These are phyloP conservation scores for Draba incana DNA, from an alignment of 345 rosid species.

Conservation along the genomic window DNA sequence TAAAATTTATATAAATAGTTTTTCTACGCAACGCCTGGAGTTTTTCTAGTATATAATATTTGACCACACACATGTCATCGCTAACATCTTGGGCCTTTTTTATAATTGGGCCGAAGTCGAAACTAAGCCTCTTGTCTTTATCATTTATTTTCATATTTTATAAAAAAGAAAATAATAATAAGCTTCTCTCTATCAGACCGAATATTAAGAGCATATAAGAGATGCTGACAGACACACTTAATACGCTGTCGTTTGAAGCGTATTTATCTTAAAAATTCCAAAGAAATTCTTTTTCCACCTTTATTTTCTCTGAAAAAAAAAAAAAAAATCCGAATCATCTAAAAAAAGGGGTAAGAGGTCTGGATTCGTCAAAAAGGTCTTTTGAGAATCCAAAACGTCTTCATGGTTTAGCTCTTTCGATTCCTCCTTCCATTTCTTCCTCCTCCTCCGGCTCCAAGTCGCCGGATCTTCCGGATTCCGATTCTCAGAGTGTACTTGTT, in stretches of 20 bases:
- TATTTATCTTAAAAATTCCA: constrained; percentile 29
- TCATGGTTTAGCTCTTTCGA: constrained; percentile 34
- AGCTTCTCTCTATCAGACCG: constrained; percentile 28
- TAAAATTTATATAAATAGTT: no score
- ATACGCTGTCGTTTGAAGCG: constrained; percentile 29
- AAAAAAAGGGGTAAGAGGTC: constrained; percentile 36
- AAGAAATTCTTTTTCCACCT: constrained; percentile 15
- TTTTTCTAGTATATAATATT: no score
- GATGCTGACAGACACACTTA: constrained; percentile 37
- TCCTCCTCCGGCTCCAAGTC: constrained; percentile 41
- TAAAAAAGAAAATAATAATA: no score
- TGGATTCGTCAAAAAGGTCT: constrained; percentile 40
- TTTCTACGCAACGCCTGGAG: no score
- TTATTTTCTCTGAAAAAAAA: background rate
- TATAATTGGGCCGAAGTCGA: no score
- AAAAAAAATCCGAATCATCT: constrained; percentile 22
- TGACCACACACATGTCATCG: no score
- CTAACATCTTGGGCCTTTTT: no score
- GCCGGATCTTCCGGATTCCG: constrained; percentile 44
- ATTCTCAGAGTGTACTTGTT: background rate
- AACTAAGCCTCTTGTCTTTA: no score
- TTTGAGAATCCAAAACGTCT: constrained; percentile 28
- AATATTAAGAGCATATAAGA: constrained; percentile 37
- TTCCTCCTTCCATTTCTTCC: constrained; percentile 26
- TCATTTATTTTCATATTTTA: no score